Base-by-base conservation (phyloP, 2,329 filamentous ascomycete genomes). In the Cryphonectria parasitica region DNA sequence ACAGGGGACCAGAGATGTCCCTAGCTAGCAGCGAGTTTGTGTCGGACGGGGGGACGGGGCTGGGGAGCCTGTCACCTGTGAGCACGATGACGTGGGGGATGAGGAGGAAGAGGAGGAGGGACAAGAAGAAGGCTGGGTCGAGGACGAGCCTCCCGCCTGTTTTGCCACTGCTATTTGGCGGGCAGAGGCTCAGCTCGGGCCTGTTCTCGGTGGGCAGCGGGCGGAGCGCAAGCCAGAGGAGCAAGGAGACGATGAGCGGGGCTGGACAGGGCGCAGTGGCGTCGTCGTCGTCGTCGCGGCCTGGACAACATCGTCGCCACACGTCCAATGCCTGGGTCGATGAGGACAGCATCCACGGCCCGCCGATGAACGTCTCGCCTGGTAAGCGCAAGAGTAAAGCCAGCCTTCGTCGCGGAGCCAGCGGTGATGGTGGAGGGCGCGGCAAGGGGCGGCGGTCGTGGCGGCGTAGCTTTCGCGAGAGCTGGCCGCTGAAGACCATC, bases 331-430 rank as follows among this genome's bases (percentile, higher is more conserved):
- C 80, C 25, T 87, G 84, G 84, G 83, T 86, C 39, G 84, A 86
- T 69, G 85, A 86, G 73, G 84, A 87, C 65, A 82, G 80, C 68
- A 77, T 85, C n/a, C 84, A 86, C 70, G 84, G 85, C 5, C 84
- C 84, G 13, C 80, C 78, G 73, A 75, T 85, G 64, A 79, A 75
- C 52, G 39, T 49, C 28, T 52, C 66, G 8, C 58, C 66, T 25
- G 28, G 43, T 17, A 34, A 34, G 64, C 19, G 31, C 45, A 80
- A 77, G 31, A 45, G 71, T 74, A 41, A 64, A 61, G 69, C 68
- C 69, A 75, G 75, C 61, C 74, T 77, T 74, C 56, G 78, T 78
- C 74, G 75, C n/a, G 78, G 56, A 74, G 74, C 36, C 76, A 73
- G 69, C 66, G 69, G 66, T 70, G 58, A n/a, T 28, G 49, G 5